A percentile compares a stretch with the other conserved stretches of the same genome.
phyloP scores from a whole-genome alignment of 2,329 filamentous ascomycete genomes.

The Rutstroemia sp. region DNA sequence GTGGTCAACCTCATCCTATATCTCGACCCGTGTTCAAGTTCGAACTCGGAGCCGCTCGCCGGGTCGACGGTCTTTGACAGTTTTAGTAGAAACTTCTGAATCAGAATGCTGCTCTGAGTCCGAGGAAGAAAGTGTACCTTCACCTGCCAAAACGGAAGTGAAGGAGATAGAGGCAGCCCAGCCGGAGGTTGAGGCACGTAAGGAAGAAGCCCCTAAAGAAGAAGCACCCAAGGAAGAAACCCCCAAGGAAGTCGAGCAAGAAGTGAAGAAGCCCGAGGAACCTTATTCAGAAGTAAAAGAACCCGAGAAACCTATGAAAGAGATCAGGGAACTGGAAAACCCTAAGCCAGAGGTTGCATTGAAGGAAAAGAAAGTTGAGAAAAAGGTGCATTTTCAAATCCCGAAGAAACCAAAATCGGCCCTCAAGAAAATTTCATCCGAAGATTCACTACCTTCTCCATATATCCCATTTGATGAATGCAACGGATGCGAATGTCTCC shows the following conservation, averaged over 20 bases:
- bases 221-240: too few species aligned
- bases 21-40: too few species aligned
- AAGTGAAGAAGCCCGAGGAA: too few species aligned
- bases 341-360: too few species aligned
- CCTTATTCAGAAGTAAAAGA: neutral
- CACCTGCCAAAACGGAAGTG: too few species aligned
- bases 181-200: neutral
- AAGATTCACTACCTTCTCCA: neutral
- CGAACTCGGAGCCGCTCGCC: too few species aligned
- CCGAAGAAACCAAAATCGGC: constrained; percentile 4
- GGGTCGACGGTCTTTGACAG: too few species aligned
- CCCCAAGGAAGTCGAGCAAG: neutral
- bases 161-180: neutral
- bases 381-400: constrained; percentile 3
- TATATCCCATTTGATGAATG: neutral
- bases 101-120: too few species aligned
- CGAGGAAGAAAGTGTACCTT: too few species aligned
- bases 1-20: too few species aligned
- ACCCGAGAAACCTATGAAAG: neutral
- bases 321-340: neutral
- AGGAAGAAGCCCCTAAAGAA: too few species aligned
- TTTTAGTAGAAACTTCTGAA: too few species aligned
- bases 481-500: neutral
- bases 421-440: neutral
- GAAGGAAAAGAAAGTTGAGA: neutral